A percentile compares a stretch with the other conserved stretches of the same genome.
Conservation (phyloP, 2,329 filamentous ascomycete species). For the Calycina marina region DNA sequence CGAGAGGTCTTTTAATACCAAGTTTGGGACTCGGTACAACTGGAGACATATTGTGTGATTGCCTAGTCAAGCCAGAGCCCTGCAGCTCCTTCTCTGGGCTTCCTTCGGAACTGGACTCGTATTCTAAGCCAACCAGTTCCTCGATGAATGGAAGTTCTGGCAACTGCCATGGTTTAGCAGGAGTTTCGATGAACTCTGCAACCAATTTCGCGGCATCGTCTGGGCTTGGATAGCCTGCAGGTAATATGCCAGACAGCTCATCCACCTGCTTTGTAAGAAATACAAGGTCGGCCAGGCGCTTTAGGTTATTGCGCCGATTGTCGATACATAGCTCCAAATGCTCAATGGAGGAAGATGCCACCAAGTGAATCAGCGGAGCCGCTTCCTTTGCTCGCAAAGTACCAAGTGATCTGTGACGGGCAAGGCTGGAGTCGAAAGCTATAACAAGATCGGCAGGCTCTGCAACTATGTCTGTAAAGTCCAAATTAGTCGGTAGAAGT, state of each 20-base stretch:
- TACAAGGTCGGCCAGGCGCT: constrained; percentile 14
- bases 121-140: background rate
- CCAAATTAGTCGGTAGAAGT: constrained; percentile 13
- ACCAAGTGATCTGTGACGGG: constrained; percentile 4
- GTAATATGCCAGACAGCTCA: constrained; percentile 12
- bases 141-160: constrained; percentile 14
- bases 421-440: constrained; percentile 13
- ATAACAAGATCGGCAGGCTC: constrained; percentile 12
- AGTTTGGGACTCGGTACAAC: constrained; percentile 1
- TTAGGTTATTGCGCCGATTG: constrained; percentile 6
- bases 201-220: constrained; percentile 13
- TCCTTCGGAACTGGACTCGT: background rate
- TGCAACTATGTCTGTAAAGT: constrained; percentile 5
- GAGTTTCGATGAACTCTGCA: constrained; percentile 12
- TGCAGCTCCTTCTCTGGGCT: constrained; percentile 2
- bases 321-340: constrained; percentile 20
- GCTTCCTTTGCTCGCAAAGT: constrained; percentile 7
- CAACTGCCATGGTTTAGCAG: constrained; percentile 12
- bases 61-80: constrained; percentile 6
- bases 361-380: constrained; percentile 15
- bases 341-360: constrained; percentile 18
- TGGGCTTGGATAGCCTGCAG: constrained; percentile 10
- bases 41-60: constrained; percentile 6
- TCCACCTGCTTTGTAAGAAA: constrained; percentile 13
- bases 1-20: constrained; percentile 10